Percentiles rank a stretch among this genome's conserved stretches.
Evolutionary conservation across 306 rosid species (phyloP).

Genomic region (Lathyrus tuberosus): DNA sequence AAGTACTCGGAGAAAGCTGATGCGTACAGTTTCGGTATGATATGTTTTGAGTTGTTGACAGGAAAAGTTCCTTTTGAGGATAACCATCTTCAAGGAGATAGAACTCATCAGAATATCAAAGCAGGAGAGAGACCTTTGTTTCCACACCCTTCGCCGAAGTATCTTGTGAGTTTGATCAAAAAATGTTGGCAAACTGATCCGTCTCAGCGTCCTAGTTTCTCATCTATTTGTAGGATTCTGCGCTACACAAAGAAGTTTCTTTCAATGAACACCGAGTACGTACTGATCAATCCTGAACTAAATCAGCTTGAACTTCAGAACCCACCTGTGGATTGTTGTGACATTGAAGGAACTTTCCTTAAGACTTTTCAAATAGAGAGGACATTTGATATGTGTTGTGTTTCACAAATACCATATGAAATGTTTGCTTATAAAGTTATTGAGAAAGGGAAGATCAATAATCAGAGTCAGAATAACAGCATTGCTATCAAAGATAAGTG

Average conservation of each 20-base stretch:
- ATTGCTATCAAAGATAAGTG: constrained; percentile 27
- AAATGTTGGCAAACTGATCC: constrained; percentile 92
- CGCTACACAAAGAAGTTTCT: constrained; percentile 81
- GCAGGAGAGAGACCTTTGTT: constrained; percentile 96
- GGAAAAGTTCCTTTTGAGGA: constrained; percentile 92
- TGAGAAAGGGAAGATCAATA: constrained; percentile 63
- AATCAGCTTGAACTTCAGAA: constrained; percentile 51
- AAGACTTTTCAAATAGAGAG: constrained; percentile 48
- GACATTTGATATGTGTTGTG: constrained; percentile 32
- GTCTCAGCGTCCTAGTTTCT: constrained; percentile 69
- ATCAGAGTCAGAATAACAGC: constrained; percentile 19
- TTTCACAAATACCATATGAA: constrained; percentile 76
- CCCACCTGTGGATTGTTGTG: constrained; percentile 71
- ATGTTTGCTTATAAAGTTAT: constrained; percentile 74
- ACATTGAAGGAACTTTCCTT: constrained; percentile 63
- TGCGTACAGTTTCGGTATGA: constrained; percentile 88
- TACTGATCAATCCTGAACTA: constrained; percentile 55
- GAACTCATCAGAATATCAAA: constrained; percentile 61
- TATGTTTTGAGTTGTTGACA: constrained; percentile 81
- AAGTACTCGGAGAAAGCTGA: constrained; percentile 84
- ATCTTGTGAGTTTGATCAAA: constrained; percentile 72
- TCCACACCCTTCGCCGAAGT: constrained; percentile 79
- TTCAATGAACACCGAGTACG: constrained; percentile 53
- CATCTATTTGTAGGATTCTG: constrained; percentile 83
- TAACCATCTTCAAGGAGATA: constrained; percentile 73